A percentile compares a stretch with the other conserved stretches of the same genome.
phyloP scores from a whole-genome alignment of 176 grass and related monocot species.

The Zizania latifolia region DNA sequence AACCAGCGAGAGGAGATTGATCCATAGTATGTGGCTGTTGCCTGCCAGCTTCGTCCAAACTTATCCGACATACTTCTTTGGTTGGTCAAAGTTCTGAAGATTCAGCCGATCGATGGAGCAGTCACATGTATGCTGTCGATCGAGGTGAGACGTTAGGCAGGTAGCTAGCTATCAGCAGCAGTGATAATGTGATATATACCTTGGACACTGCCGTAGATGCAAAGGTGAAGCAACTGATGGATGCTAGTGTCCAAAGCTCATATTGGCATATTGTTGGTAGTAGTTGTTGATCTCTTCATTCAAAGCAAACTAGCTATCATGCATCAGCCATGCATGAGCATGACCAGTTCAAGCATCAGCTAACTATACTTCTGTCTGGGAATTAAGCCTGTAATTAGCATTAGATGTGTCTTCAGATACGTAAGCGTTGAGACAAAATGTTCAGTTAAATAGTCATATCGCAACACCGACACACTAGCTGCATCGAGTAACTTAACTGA shows the following conservation, averaged over 20 bases:
- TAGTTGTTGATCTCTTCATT: too few species aligned
- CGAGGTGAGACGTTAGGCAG: background rate
- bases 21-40: background rate
- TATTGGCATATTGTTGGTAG: background rate
- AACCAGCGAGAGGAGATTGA: background rate
- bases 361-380: background rate
- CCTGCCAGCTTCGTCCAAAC: too few species aligned
- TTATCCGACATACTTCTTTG: background rate
- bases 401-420: background rate
- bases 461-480: background rate
- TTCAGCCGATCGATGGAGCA: background rate
- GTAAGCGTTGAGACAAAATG: background rate
- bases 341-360: too few species aligned
- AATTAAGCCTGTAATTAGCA: background rate
- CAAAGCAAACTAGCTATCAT: too few species aligned
- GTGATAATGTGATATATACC: too few species aligned
- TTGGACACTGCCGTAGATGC: background rate
- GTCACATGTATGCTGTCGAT: background rate
- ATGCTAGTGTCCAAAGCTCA: background rate
- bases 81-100: background rate
- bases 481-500: background rate
- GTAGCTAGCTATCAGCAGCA: background rate
- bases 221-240: background rate
- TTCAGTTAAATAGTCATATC: background rate
- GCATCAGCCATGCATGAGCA: too few species aligned